Base-by-base conservation (phyloP, 129 eudicot species). In the Helianthus tuberosus region DNA sequence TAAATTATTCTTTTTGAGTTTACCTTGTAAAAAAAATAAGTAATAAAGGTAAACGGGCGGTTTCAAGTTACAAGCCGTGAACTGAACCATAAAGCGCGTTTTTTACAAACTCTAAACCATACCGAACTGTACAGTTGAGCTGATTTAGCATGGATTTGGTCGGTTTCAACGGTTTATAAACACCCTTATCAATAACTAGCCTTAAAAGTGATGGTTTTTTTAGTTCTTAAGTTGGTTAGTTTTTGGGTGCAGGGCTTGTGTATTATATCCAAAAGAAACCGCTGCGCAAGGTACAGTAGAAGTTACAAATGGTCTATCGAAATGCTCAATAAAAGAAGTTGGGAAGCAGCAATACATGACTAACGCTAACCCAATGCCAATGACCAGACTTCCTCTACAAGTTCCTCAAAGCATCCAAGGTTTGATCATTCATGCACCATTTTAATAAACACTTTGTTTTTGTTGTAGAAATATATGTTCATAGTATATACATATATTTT, bases 321-420 rank as follows among this genome's bases (percentile, higher is more conserved):
- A 82, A 74, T 93, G 98, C 60, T 83, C 78, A 73, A 88, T 93
- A 10, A 90, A 93, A 75, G 96, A 90, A 64, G 92, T 49, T 59
- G 96, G 90, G 71, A 89, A 86, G 83, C 83, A 82, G 16, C 46
- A 39, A 5, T 85, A 88, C 79, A 80, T 82, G 71, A 76, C 86
- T 72, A 64, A 80, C 73, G 74, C 86, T 72, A 64, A 80, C 73
- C 79, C 81, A 8, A 51, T 85, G 70, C 92, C 98, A 43, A 82
- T 86, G 85, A 74, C 86, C 72, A 86, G 96, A 75, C 86, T 75
- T 74, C 98, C 46, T 39, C 46, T 39, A 39, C 46, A 39, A 39
- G 46, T 39, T 39, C 46, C 98, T 72, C 98, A 81, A 78, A 84
- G 59, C 76, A 76, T 82, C 62, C 96, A 85, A 76, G 96, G 98